Conservation (phyloP, 495 filamentous ascomycete genomes). For the Hyaloscypha hepaticicola region DNA sequence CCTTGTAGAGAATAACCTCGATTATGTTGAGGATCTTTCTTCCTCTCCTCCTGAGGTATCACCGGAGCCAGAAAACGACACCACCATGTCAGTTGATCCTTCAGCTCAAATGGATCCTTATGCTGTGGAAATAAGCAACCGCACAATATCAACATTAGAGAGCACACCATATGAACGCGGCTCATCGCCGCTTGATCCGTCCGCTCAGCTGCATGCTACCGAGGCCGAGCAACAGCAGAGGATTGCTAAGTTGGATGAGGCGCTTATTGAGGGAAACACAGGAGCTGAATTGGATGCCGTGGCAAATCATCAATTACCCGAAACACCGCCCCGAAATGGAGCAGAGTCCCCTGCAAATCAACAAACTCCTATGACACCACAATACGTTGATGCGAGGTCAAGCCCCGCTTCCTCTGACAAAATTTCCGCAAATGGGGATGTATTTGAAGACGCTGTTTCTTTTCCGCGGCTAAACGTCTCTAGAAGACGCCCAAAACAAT, state of each 20-base stretch:
- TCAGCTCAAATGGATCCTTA: slow-evolving; percentile 30
- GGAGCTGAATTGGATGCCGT: background rate
- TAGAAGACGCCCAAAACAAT: slow-evolving; percentile 21
- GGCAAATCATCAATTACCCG: background rate
- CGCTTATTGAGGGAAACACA: background rate
- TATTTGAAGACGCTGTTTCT: slow-evolving; percentile 30
- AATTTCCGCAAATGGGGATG: slow-evolving; percentile 14
- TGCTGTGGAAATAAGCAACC: slow-evolving; percentile 6
- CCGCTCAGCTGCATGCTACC: slow-evolving; percentile 8
- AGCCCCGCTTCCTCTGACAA: slow-evolving; percentile 36
- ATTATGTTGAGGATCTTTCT: slow-evolving; percentile 11
- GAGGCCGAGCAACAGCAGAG: background rate
- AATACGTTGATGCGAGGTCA: slow-evolving; percentile 47
- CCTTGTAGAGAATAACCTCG: background rate
- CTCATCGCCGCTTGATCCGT: slow-evolving; percentile 5
- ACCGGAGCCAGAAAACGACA: slow-evolving; percentile 9
- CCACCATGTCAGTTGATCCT: slow-evolving; percentile 11
- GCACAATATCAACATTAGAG: slow-evolving; percentile 16
- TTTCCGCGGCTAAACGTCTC: slow-evolving; percentile 12
- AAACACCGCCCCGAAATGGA: background rate
- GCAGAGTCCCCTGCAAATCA: background rate
- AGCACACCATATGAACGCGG: slow-evolving; percentile 1
- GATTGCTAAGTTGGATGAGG: background rate
- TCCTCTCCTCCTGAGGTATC: slow-evolving; percentile 23
- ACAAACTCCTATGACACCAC: slow-evolving; percentile 17